Evolutionary conservation across 495 filamentous ascomycete genomes (phyloP).

Genomic region (Achaetomiella virescens): DNA sequence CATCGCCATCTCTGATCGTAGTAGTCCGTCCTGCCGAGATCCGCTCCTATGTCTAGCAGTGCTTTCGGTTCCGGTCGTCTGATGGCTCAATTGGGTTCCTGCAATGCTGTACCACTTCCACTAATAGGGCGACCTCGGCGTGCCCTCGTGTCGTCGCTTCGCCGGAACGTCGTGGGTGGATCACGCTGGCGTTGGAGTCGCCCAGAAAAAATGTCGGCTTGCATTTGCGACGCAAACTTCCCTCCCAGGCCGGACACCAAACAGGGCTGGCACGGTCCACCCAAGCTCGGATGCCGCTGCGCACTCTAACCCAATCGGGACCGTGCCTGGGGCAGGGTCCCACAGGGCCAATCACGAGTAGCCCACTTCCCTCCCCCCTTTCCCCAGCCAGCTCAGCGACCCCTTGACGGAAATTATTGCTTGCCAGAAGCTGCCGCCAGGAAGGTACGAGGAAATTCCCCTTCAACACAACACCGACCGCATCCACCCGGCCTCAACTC

Average conservation of each 20-base stretch:
- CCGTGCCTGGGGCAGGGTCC: slow-evolving; percentile 30
- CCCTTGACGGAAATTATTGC: slow-evolving; percentile 47
- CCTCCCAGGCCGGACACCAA: background rate
- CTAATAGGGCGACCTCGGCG: background rate
- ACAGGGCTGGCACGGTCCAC: slow-evolving; percentile 28
- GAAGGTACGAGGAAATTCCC: slow-evolving; percentile 32
- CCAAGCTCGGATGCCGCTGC: slow-evolving; percentile 11
- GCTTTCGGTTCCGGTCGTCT: no score
- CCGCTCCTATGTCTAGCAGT: background rate
- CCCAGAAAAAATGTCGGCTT: slow-evolving; percentile 26
- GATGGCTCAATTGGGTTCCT: background rate
- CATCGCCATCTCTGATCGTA: slow-evolving; percentile 30
- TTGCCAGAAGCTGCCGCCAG: slow-evolving; percentile 33
- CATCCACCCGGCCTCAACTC: slow-evolving; percentile 14
- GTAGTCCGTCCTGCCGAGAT: background rate
- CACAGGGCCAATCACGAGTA: slow-evolving; percentile 35
- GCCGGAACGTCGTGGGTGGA: slow-evolving; percentile 9
- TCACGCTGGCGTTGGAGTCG: slow-evolving; percentile 10
- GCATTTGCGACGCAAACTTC: slow-evolving; percentile 15
- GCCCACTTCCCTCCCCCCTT: slow-evolving; percentile 36
- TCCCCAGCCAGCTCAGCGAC: slow-evolving; percentile 30
- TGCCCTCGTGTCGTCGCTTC: slow-evolving; percentile 9
- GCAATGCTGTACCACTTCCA: background rate
- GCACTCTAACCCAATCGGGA: slow-evolving; percentile 21
- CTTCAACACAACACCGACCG: slow-evolving; percentile 14